Percentiles rank a stretch among this genome's conserved stretches.
phyloP scores from a whole-genome alignment of 371 early-diverging fungal species.

The Gilbertella persicaria region DNA sequence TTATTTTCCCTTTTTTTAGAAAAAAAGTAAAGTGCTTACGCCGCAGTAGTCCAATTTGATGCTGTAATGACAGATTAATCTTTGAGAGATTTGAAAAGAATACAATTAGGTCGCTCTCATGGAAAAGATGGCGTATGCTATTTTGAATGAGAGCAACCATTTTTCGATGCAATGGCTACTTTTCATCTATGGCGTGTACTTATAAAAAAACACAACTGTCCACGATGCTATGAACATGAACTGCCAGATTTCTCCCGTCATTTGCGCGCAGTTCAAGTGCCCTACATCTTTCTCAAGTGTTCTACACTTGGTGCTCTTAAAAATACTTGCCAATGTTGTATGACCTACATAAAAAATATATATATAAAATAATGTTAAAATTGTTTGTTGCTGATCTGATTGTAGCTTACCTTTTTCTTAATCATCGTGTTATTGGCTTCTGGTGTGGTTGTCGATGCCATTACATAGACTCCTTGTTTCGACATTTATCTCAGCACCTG shows the following conservation, averaged over 20 bases:
- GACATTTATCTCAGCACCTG: no score
- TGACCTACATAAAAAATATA: no score
- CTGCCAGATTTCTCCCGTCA: constrained; percentile 8
- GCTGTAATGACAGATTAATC: constrained; percentile 11
- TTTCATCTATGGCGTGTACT: constrained; percentile 12
- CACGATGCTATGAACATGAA: constrained; percentile 9
- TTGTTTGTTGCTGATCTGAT: constrained; percentile 11
- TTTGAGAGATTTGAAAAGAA: constrained; percentile 35
- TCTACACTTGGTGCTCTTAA: not conserved
- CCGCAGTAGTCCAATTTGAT: constrained; percentile 11
- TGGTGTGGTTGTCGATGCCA: constrained; percentile 4
- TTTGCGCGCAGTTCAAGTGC: constrained; percentile 8
- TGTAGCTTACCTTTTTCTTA: constrained; percentile 15
- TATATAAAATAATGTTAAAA: no score
- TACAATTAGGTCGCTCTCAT: constrained; percentile 22
- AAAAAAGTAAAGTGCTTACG: constrained; percentile 12
- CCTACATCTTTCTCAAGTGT: constrained; percentile 4
- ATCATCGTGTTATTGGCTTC: constrained; percentile 3
- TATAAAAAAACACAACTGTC: constrained; percentile 12
- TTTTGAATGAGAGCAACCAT: constrained; percentile 8
- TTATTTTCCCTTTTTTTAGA: constrained; percentile 6
- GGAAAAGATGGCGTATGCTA: constrained; percentile 5
- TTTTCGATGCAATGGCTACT: constrained; percentile 18
- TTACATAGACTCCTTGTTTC: constrained; percentile 11
- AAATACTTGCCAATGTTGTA: no score